These are phyloP conservation scores for Aulographum hederae DNA, from an alignment of 2,329 filamentous ascomycete genomes.

Conservation along the genomic window DNA sequence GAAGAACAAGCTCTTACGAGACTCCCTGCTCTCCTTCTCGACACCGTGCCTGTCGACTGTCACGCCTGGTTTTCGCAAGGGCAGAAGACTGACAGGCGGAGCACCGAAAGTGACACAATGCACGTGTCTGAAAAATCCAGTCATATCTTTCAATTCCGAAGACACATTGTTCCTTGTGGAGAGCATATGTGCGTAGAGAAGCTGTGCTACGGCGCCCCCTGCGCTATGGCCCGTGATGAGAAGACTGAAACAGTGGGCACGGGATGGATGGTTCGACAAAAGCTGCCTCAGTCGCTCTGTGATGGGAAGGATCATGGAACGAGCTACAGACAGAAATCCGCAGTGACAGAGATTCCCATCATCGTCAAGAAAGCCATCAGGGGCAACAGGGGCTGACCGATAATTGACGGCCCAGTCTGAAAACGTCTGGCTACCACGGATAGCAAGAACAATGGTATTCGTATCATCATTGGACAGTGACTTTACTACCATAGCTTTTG, in stretches of 20 bases:
- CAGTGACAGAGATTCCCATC: slow-evolving; percentile 59
- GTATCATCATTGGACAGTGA: slow-evolving; percentile 61
- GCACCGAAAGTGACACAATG: slow-evolving; percentile 80
- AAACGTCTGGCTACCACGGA: slow-evolving; percentile 63
- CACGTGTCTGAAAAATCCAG: slow-evolving; percentile 54
- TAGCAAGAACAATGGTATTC: slow-evolving; percentile 66
- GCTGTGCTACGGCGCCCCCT: slow-evolving; percentile 62
- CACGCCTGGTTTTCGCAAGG: slow-evolving; percentile 38
- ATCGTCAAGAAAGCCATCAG: slow-evolving; percentile 59
- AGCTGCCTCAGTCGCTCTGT: slow-evolving; percentile 51
- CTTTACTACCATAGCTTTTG: slow-evolving; percentile 74
- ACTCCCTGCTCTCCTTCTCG: slow-evolving; percentile 2
- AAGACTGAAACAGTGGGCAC: slow-evolving; percentile 38
- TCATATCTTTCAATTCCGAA: slow-evolving; percentile 53
- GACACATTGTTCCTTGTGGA: slow-evolving; percentile 28
- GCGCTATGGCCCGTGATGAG: slow-evolving; percentile 77
- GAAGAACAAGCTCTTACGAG: slow-evolving; percentile 54
- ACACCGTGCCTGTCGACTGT: neutral
- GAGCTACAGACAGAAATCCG: slow-evolving; percentile 60
- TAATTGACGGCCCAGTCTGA: slow-evolving; percentile 81
- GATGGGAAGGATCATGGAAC: slow-evolving; percentile 56
- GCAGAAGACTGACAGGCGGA: slow-evolving; percentile 56
- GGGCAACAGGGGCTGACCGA: slow-evolving; percentile 46
- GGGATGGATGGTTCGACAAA: slow-evolving; percentile 50
- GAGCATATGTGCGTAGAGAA: slow-evolving; percentile 73